Evolutionary conservation across 495 filamentous ascomycete species (phyloP).

Genomic region (Xylaria flabelliformis): DNA sequence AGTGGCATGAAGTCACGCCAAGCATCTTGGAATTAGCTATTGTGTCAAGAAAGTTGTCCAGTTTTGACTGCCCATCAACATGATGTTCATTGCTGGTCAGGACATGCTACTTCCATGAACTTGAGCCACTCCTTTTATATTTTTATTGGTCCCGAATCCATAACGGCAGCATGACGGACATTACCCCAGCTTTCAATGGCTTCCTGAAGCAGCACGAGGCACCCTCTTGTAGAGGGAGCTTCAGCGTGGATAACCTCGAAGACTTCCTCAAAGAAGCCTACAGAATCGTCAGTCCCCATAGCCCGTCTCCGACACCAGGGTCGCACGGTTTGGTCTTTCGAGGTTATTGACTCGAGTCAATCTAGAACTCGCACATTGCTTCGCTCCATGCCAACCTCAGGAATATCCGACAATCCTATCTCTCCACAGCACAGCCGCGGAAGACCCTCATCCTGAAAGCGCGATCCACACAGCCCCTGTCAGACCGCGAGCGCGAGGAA

Average conservation of each 20-base stretch:
- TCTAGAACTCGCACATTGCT: constrained; percentile 82
- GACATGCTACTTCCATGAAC: not conserved
- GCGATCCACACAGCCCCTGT: constrained; percentile 55
- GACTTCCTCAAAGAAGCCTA: constrained; percentile 96
- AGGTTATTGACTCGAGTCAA: constrained; percentile 18
- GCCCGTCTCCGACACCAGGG: constrained; percentile 2
- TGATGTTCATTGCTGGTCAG: not conserved
- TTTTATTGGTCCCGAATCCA: not conserved
- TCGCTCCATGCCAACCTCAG: constrained; percentile 79
- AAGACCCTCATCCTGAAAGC: constrained; percentile 50
- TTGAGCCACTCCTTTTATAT: not conserved
- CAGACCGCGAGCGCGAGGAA: constrained; percentile 73
- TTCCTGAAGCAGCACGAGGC: constrained; percentile 66
- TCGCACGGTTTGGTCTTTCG: constrained; percentile 10
- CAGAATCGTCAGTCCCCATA: constrained; percentile 71
- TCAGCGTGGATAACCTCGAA: constrained; percentile 64
- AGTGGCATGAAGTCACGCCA: constrained; percentile 30
- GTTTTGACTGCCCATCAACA: not conserved
- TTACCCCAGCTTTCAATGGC: constrained; percentile 74
- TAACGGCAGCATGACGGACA: constrained; percentile 63
- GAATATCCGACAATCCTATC: constrained; percentile 86
- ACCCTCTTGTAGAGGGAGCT: constrained; percentile 49
- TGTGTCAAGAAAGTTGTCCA: not conserved
- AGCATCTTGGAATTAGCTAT: not conserved
- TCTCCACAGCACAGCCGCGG: constrained; percentile 69